These are phyloP conservation scores for Hydnomerulius pinastri DNA, from an alignment of 768 basidiomycete genomes.

Conservation along the genomic window DNA sequence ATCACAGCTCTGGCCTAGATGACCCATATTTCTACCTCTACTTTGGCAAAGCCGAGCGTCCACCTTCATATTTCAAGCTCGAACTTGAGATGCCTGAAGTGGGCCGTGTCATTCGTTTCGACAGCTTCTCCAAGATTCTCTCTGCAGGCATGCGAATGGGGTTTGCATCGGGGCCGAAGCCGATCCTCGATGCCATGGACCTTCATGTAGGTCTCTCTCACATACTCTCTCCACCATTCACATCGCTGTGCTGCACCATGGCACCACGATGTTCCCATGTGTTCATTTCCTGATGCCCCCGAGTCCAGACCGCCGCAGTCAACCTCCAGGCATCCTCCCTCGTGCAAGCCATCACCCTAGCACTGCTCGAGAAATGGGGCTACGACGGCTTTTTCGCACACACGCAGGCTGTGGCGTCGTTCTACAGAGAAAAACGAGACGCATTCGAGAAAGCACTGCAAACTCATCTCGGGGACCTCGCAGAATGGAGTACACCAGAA, in stretches of 20 bases:
- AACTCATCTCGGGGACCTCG: constrained; percentile 76
- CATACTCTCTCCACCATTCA: constrained; percentile 1
- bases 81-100: constrained; percentile 66
- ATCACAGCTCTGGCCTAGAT: constrained; percentile 42
- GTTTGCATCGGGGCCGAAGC: constrained; percentile 74
- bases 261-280: constrained; percentile 12
- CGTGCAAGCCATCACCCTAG: constrained; percentile 60
- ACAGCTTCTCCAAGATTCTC: constrained; percentile 85
- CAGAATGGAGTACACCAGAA: constrained; percentile 69
- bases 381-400: constrained; percentile 74
- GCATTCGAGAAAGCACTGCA: constrained; percentile 76
- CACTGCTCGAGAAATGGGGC: constrained; percentile 71
- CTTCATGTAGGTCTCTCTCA: constrained; percentile 51
- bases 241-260: background rate
- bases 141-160: constrained; percentile 80
- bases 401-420: constrained; percentile 64
- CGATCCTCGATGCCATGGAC: constrained; percentile 70
- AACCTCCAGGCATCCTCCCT: constrained; percentile 69
- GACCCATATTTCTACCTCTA: constrained; percentile 83
- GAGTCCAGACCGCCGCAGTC: constrained; percentile 57
- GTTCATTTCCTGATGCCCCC: constrained; percentile 10
- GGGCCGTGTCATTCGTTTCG: constrained; percentile 85
- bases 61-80: constrained; percentile 80
- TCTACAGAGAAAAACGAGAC: constrained; percentile 74
- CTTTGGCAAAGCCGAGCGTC: constrained; percentile 63